Base-by-base conservation (phyloP, 495 filamentous ascomycete genomes). In the Neurospora africana region DNA sequence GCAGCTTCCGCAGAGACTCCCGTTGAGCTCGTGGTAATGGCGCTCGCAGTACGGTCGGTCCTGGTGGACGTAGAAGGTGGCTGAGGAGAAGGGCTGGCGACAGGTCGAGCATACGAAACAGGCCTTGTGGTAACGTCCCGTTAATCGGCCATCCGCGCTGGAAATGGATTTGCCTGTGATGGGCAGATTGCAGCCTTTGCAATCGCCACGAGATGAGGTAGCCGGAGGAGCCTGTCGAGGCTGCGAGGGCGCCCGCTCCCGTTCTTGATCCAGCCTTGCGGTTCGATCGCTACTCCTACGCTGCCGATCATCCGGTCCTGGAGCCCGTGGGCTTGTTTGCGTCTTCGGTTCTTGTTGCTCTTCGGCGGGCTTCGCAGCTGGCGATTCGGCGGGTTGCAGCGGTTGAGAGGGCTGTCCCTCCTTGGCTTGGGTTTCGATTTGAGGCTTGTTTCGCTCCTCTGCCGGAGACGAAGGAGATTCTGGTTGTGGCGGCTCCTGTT, bases 101-200 rank as follows among this genome's bases (percentile, higher is more conserved):
- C 95, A 99, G 8, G 91, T 93, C 4, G 88, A 88, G 84, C 95
- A 99, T 5, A 95, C 92, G 79, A 99, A 98, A 77, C 95, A 99
- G 17, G 89, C 86, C 75, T 94, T 94, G 81, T 99, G 95, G 77
- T 97, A 99, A 41, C 93, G 89, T 1, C 95, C 95, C 3, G 94
- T 97, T 5, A 99, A 86, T 61, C 95, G 91, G 27, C 96, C 96
- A 74, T 98, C 95, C 2, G 94, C 94, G 17, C 92, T 95, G 36
- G 94, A 95, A 67, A 99, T 89, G 0, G 94, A 97, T 79, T 97
- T 98, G 23, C 95, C 95, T 58, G 87, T 87, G 76, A 99, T 99
- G 9, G 83, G 81, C 71, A 91, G 85, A 36, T 87, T 84, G 79
- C 95, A 99, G 4, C 92, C 93, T 70, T 93, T 91, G 81, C 95